Percentiles rank a stretch among this genome's conserved stretches.
These are phyloP conservation scores for Camellia granthamiana DNA, from an alignment of 148 eudicot genomes.

Conservation along the genomic window DNA sequence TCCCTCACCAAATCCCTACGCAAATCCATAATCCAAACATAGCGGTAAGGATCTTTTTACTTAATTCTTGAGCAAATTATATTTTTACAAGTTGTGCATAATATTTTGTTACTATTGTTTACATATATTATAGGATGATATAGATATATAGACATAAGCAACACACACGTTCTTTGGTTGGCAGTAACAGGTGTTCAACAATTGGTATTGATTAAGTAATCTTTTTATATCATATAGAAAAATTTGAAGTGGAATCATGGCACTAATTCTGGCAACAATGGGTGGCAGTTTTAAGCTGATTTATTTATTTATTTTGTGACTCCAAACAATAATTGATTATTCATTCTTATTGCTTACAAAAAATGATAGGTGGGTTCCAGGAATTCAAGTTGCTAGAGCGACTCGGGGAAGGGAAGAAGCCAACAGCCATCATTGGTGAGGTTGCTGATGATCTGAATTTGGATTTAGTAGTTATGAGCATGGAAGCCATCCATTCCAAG, in stretches of 20 bases:
- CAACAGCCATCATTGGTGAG: constrained; percentile 80
- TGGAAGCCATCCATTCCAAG: constrained; percentile 98
- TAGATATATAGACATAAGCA: background rate
- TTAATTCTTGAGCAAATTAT: too few relatives aligned
- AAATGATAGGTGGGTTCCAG: constrained; percentile 61
- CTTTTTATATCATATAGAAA: background rate
- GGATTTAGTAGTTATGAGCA: constrained; percentile 93
- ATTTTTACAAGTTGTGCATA: too few relatives aligned
- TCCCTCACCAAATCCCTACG: too few relatives aligned
- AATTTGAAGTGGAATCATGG: background rate
- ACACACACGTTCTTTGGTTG: background rate
- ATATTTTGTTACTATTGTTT: background rate
- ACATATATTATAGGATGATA: background rate
- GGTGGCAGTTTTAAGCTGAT: background rate
- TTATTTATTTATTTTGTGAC: background rate
- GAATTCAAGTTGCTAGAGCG: constrained; percentile 75
- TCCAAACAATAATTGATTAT: background rate
- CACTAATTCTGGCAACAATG: background rate
- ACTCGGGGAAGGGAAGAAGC: constrained; percentile 73
- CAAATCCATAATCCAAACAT: too few relatives aligned
- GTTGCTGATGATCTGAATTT: constrained; percentile 86
- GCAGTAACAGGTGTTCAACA: background rate
- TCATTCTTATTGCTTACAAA: background rate
- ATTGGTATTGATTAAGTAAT: background rate
- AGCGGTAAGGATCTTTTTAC: background rate